Conservation (phyloP, 176 grass and related monocot genomes). For the Pontederia crassipes region DNA sequence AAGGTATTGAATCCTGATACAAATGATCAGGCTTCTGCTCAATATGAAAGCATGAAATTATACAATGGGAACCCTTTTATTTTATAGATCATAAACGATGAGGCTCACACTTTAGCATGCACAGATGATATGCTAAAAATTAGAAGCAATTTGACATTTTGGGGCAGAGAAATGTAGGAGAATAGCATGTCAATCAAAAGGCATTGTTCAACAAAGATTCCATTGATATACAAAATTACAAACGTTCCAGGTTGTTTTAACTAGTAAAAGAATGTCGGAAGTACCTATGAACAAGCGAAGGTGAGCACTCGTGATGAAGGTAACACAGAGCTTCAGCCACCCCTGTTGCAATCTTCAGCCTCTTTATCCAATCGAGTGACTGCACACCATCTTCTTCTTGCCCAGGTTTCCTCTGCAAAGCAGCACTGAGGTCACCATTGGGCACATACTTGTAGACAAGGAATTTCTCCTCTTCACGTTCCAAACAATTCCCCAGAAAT, state of each 20-base stretch:
- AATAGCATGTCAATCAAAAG: no score
- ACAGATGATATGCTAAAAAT: no score
- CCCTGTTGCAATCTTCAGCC: slow-evolving; percentile 82
- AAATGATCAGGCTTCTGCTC: no score
- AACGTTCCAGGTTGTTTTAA: not conserved
- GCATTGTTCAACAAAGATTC: no score
- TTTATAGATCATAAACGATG: no score
- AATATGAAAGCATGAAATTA: no score
- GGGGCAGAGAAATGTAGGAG: no score
- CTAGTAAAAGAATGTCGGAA: not conserved
- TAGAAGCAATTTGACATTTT: no score
- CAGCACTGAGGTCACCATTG: slow-evolving; percentile 60
- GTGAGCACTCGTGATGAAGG: slow-evolving; percentile 73
- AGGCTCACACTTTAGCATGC: no score
- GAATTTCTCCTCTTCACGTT: slow-evolving; percentile 46
- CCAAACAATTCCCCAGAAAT: slow-evolving; percentile 51
- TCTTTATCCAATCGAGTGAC: slow-evolving; percentile 95
- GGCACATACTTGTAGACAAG: slow-evolving; percentile 67
- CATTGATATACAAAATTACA: no score
- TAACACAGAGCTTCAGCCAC: slow-evolving; percentile 76
- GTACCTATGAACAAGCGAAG: slow-evolving; percentile 87
- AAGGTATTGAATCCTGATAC: no score
- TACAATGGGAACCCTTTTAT: no score
- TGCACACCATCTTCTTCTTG: slow-evolving; percentile 28
- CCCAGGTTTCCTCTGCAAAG: slow-evolving; percentile 46